These are phyloP conservation scores for Termitomyces sp. DNA, from an alignment of 768 basidiomycete genomes.

Conservation along the genomic window DNA sequence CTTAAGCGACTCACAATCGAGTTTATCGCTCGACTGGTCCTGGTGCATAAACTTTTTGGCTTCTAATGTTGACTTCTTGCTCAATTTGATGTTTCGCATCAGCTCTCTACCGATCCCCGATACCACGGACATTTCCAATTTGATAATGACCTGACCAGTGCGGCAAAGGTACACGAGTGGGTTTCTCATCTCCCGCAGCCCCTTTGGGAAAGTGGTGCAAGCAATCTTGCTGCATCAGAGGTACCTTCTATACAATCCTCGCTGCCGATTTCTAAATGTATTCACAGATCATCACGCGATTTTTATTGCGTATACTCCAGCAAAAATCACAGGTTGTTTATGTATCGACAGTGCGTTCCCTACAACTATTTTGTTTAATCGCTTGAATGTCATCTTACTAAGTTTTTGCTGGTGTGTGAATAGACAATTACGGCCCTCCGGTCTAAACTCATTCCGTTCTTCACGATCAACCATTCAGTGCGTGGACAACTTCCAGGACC, in stretches of 20 bases:
- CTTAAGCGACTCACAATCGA: slow-evolving; percentile 66
- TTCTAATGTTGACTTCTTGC: slow-evolving; percentile 1
- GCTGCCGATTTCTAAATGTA: slow-evolving; percentile 4
- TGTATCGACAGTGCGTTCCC: slow-evolving; percentile 32
- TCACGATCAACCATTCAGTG: slow-evolving; percentile 67
- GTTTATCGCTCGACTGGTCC: slow-evolving; percentile 64
- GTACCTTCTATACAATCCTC: slow-evolving; percentile 27
- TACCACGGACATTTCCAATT: slow-evolving; percentile 46
- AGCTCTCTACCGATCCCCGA: slow-evolving; percentile 57
- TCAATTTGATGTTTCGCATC: background rate
- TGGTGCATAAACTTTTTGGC: slow-evolving; percentile 43
- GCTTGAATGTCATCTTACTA: background rate
- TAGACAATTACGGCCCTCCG: slow-evolving; percentile 47
- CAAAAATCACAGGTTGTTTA: slow-evolving; percentile 41
- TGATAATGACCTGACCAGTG: slow-evolving; percentile 19
- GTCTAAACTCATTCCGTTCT: slow-evolving; percentile 72
- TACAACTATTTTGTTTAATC: background rate
- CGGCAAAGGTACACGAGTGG: slow-evolving; percentile 54
- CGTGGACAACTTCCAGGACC: slow-evolving; percentile 76
- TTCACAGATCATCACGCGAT: slow-evolving; percentile 47
- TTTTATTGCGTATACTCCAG: slow-evolving; percentile 58
- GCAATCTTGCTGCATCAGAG: slow-evolving; percentile 53
- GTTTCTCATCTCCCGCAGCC: slow-evolving; percentile 68
- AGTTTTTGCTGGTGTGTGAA: background rate
- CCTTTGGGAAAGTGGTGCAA: slow-evolving; percentile 78